Base-by-base conservation (phyloP, 352 stramenopile species). In the Globisporangium lucens region DNA sequence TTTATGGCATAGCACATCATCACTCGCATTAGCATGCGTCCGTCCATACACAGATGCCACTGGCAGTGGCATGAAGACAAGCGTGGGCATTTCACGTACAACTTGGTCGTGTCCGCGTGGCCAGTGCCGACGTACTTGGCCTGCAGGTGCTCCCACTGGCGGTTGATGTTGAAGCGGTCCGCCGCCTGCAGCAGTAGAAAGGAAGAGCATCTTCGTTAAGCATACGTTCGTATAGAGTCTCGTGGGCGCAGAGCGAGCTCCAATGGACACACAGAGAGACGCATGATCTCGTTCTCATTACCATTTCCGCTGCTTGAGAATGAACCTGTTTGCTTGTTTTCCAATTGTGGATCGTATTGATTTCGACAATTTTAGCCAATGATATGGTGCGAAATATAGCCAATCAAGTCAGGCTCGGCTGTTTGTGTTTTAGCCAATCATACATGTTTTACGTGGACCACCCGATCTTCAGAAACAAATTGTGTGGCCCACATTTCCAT, bases 51-150 rank as follows among this genome's bases (percentile, higher is more conserved):
- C 6, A 38, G 15, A 33, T 33, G 3, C n/a, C 10, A 5, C 2
- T 57, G 6, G 10, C 15, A 38, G 12, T 10, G 17, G 64, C 15
- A 20, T 15, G 5, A n/a, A 47, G 22, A 15, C 24, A 24, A 68
- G 20, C 9, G 12, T 47, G 27, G 30, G n/a, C 15, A 86, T 12
- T 46, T 24, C 24, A 46, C 89, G 72, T 80, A 98, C 89, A 98
- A 98, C 89, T 99, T 99, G 66, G 91, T 98, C 62, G 97, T 98
- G 73, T 99, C 97, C 17, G 97, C 95, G 75, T 99, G 94, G 29
- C 95, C 95, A 1, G 95, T 98, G 56, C 95, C 95, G 47, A 98
- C 91, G 69, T 97, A 98, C 74, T 98, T 98, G 70, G 82, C 87
- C 78, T 98, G 91, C 24, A 98, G 74, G 73, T 98, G 91, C 69